Evolutionary conservation across 2,329 filamentous ascomycete genomes (phyloP).

Genomic region (Emergomyces africanus): DNA sequence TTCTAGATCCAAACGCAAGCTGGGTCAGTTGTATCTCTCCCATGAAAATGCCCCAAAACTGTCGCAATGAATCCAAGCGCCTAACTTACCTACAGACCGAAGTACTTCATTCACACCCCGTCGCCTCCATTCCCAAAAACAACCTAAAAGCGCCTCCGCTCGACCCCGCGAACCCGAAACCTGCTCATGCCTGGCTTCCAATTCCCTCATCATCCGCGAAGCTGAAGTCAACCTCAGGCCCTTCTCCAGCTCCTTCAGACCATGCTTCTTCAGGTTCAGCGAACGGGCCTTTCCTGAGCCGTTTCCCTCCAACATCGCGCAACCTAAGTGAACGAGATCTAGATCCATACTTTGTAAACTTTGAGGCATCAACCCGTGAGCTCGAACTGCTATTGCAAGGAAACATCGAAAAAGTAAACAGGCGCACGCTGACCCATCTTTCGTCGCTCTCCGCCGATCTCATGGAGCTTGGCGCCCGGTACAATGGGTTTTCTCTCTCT

Average conservation of each 20-base stretch:
- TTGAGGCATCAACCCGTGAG: constrained; percentile 83
- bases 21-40: constrained; percentile 53
- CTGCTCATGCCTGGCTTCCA: constrained; percentile 77
- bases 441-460: constrained; percentile 75
- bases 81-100: constrained; percentile 51
- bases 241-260: constrained; percentile 35
- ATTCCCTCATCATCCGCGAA: constrained; percentile 77
- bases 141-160: constrained; percentile 91
- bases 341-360: constrained; percentile 91
- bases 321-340: constrained; percentile 76
- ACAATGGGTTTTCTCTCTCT: constrained; percentile 91
- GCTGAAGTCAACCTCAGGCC: constrained; percentile 46
- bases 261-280: constrained; percentile 34
- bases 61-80: background rate
- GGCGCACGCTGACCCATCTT: constrained; percentile 73
- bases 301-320: constrained; percentile 70
- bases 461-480: constrained; percentile 86
- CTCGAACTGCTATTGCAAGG: constrained; percentile 78
- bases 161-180: constrained; percentile 81
- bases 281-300: constrained; percentile 52
- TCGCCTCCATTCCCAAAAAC: constrained; percentile 84
- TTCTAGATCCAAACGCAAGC: constrained; percentile 94
- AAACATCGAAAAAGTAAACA: constrained; percentile 93
- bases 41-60: background rate
- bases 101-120: constrained; percentile 83